phyloP scores from a whole-genome alignment of 176 grass and related monocot genomes.

The Chrysopogon serrulatus region DNA sequence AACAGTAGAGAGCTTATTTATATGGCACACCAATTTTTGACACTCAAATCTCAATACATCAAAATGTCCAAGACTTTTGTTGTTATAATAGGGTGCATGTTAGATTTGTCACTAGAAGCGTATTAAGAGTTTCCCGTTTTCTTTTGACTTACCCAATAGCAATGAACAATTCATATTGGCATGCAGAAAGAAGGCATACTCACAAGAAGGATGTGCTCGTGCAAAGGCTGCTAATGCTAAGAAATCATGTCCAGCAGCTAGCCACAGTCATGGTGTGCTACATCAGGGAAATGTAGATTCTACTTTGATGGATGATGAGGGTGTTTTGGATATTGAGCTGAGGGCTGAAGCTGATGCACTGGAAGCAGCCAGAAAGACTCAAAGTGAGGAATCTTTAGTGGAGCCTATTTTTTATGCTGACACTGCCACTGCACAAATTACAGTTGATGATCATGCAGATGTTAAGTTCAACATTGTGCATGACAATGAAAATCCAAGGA shows the following conservation, averaged over 20 bases:
- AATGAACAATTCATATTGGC: not conserved
- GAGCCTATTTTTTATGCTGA: slow-evolving; percentile 14
- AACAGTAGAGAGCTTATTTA: not conserved
- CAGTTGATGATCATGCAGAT: not conserved
- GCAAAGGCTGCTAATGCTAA: not conserved
- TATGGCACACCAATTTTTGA: not conserved
- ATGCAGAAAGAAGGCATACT: not conserved
- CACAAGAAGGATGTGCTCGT: not conserved
- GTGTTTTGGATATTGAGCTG: not conserved
- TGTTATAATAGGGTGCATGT: not conserved
- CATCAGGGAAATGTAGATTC: not conserved
- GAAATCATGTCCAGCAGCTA: not conserved
- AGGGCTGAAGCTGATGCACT: not conserved
- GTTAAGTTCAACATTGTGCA: not conserved
- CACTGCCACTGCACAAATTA: not conserved
- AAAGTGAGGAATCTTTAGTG: not conserved
- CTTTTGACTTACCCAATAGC: not conserved
- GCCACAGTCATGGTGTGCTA: not conserved
- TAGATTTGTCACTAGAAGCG: not conserved
- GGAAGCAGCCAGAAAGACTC: not conserved
- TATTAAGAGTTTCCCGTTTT: not conserved
- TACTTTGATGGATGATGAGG: not conserved
- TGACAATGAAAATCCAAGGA: not conserved
- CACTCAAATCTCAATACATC: not conserved
- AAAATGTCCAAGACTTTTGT: not conserved